phyloP scores from a whole-genome alignment of 192 early-diverging fungal genomes.

The Piromyces finnis region DNA sequence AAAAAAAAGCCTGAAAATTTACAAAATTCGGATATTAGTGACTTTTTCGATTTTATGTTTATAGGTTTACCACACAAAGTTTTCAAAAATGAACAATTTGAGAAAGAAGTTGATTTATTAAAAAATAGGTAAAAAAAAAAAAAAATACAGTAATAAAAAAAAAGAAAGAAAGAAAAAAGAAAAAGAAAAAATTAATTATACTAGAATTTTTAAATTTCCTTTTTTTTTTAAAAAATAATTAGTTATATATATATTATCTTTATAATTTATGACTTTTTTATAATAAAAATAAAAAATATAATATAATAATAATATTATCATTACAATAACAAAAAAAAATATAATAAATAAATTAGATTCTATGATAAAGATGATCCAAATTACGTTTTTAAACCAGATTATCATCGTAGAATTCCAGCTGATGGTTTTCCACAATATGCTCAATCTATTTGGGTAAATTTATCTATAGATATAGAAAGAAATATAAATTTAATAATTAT shows the following conservation, averaged over 20 bases:
- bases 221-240: too few species aligned
- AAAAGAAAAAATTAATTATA: background rate
- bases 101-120: slow-evolving; percentile 40
- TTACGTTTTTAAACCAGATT: slow-evolving; percentile 69
- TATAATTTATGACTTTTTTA: too few species aligned
- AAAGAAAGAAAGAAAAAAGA: background rate
- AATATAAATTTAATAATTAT: too few species aligned
- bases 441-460: slow-evolving; percentile 55
- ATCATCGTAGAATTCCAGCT: slow-evolving; percentile 82
- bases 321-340: too few species aligned
- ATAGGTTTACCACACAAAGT: slow-evolving; percentile 81
- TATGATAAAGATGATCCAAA: slow-evolving; percentile 39
- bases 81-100: slow-evolving; percentile 65
- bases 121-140: slow-evolving; percentile 28
- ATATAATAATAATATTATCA: too few species aligned
- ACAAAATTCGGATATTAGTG: slow-evolving; percentile 49
- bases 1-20: slow-evolving; percentile 53
- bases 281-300: too few species aligned
- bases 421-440: slow-evolving; percentile 92
- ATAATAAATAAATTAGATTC: too few species aligned
- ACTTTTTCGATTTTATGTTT: slow-evolving; percentile 88
- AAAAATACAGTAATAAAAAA: background rate
- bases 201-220: slow-evolving; percentile 1
- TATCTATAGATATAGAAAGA: too few species aligned
- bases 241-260: too few species aligned